Evolutionary conservation across 208 protist species (phyloP), one percentile per base, ranked within the genome.

Genomic region (Vickermania spadyakhi): DNA sequence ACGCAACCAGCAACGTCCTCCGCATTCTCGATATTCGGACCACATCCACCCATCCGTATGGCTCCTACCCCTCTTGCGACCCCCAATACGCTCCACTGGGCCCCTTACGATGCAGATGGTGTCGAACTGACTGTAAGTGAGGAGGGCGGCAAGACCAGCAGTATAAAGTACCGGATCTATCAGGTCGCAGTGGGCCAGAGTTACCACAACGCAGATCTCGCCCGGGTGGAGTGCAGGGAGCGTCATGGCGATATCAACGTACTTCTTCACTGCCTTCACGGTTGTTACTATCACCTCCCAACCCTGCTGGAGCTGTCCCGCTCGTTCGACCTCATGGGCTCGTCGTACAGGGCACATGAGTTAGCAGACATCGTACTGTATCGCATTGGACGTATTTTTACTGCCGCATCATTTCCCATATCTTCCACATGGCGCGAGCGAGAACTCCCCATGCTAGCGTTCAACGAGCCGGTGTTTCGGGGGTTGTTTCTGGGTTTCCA

Each of bases 331-430:
- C 72, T 79, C 7, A 87, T 85, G 41, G 81, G 79, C 7, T 71
- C 81, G 36, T 62, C 66, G 25, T 63, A 70, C 18, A 68, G 73
- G 28, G 73, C 80, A 18, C 56, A 68, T 28, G 82, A 92, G 69
- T 70, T 81, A 58, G 70, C 86, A 30, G 82, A 94, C 31, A 52
- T 91, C 50, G 84, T 82, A 18, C 76, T 94, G 26, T 94, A 91
- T 63, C 76, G 81, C 52, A 70, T 86, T 21, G 88, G 88, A 30
- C 60, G 82, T 2, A 25, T 90, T 3, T 64, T 94, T n/a, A 71
- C 73, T 27, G 66, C 66, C 30, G 41, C 41, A 49, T 18, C 41
- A 49, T 83, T 88, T 55, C 65, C 73, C 13, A 52, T 91, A 3
- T 69, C 68, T 5, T 68, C 79, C 27, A 88, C 84, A 28, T 86